These are phyloP conservation scores for Cladorrhinum sp. DNA, from an alignment of 2,329 filamentous ascomycete genomes.

Conservation along the genomic window DNA sequence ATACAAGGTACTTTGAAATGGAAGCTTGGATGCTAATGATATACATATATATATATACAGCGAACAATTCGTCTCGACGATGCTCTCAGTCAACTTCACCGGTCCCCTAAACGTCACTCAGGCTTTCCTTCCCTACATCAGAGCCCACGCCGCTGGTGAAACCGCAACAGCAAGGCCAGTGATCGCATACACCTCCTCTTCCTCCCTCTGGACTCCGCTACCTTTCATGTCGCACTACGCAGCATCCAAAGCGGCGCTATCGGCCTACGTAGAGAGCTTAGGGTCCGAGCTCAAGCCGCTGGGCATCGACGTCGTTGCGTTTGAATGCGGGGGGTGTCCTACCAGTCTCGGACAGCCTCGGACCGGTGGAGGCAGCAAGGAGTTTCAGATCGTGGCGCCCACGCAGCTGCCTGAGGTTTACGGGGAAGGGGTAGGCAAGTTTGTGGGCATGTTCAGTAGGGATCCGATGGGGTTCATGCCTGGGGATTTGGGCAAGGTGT, in stretches of 20 bases:
- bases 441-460: conserved; percentile 25
- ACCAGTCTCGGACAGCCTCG: conserved; percentile 26
- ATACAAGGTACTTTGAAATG: too few species aligned
- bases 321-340: conserved; percentile 34
- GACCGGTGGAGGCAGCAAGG: not conserved
- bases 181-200: conserved; percentile 32
- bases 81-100: conserved; percentile 18
- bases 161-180: not conserved
- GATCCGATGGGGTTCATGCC: conserved; percentile 28
- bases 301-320: conserved; percentile 31
- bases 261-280: conserved; percentile 30
- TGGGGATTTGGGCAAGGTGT: conserved; percentile 27
- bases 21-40: too few species aligned
- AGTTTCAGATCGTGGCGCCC: conserved; percentile 17
- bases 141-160: conserved; percentile 10
- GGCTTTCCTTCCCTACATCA: conserved; percentile 17
- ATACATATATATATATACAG: not conserved
- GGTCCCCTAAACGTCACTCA: conserved; percentile 15
- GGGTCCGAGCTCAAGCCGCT: conserved; percentile 31
- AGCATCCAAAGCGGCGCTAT: conserved; percentile 31
- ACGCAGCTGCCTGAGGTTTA: conserved; percentile 22
- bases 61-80: conserved; percentile 7
- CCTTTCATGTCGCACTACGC: conserved; percentile 34
- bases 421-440: conserved; percentile 20
- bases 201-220: conserved; percentile 28